Evolutionary conservation across 2,329 filamentous ascomycete species (phyloP).

Genomic region (Botrytis cinerea): DNA sequence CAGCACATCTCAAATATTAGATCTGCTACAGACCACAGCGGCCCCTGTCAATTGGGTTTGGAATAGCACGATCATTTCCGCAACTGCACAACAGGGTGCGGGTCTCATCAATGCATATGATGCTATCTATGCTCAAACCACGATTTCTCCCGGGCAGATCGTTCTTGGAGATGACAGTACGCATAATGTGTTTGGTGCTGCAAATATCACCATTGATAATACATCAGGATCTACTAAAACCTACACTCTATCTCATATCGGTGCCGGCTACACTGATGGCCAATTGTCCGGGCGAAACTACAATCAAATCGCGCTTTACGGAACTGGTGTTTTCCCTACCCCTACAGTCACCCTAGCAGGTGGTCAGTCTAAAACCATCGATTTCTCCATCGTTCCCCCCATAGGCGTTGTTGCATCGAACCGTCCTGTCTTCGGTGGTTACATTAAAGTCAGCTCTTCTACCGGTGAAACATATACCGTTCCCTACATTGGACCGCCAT

Average conservation of each 20-base stretch:
- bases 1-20: slow-evolving; percentile 38
- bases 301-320: slow-evolving; percentile 35
- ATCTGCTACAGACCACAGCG: slow-evolving; percentile 41
- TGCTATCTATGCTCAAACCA: slow-evolving; percentile 36
- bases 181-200: slow-evolving; percentile 24
- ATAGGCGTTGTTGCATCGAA: slow-evolving; percentile 28
- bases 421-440: slow-evolving; percentile 37
- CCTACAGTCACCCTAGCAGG: slow-evolving; percentile 31
- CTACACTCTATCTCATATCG: slow-evolving; percentile 35
- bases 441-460: slow-evolving; percentile 30
- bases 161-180: slow-evolving; percentile 30
- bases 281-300: slow-evolving; percentile 26
- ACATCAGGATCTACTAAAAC: slow-evolving; percentile 28
- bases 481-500: slow-evolving; percentile 38
- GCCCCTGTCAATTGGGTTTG: slow-evolving; percentile 37
- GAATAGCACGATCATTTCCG: slow-evolving; percentile 38
- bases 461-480: slow-evolving; percentile 31
- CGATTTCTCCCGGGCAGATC: slow-evolving; percentile 34
- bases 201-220: slow-evolving; percentile 39
- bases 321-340: slow-evolving; percentile 31
- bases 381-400: slow-evolving; percentile 31
- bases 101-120: slow-evolving; percentile 42
- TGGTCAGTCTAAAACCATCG: slow-evolving; percentile 29
- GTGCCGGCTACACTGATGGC: slow-evolving; percentile 35
- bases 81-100: slow-evolving; percentile 43